Percentiles rank a stretch among this genome's conserved stretches.
phyloP scores from a whole-genome alignment of 1,284 basidiomycete species.

The Apiotrichum sp. region DNA sequence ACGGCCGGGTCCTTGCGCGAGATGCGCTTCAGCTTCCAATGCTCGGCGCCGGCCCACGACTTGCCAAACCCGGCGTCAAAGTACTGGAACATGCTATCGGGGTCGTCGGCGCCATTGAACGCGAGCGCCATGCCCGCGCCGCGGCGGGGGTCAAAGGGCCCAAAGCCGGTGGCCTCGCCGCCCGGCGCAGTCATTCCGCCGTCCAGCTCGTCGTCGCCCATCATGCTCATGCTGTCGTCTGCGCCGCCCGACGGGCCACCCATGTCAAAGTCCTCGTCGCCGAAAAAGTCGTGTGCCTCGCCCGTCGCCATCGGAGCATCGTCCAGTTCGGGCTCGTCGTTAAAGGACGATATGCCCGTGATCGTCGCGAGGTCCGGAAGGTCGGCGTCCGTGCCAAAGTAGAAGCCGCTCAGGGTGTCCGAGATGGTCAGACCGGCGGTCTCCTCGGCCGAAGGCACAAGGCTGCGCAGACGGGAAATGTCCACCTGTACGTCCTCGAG shows the following conservation, averaged over 20 bases:
- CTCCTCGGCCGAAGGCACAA: constrained; percentile 61
- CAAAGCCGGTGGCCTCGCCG: constrained; percentile 45
- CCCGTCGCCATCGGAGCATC: constrained; percentile 12
- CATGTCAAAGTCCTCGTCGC: constrained; percentile 63
- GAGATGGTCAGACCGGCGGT: constrained; percentile 68
- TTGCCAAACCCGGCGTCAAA: constrained; percentile 85
- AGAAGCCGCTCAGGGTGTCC: constrained; percentile 70
- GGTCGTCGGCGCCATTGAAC: constrained; percentile 59
- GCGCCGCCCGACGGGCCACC: constrained; percentile 57
- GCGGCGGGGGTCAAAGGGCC: constrained; percentile 72
- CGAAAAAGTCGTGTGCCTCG: constrained; percentile 48
- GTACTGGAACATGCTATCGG: constrained; percentile 73
- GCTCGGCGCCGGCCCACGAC: constrained; percentile 98
- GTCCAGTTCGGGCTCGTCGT: constrained; percentile 14
- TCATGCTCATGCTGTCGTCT: constrained; percentile 41
- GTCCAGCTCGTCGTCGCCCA: constrained; percentile 48
- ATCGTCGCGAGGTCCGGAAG: constrained; percentile 48
- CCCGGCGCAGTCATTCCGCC: constrained; percentile 12
- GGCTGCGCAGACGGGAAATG: constrained; percentile 62
- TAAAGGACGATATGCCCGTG: constrained; percentile 27
- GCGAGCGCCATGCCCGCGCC: constrained; percentile 77
- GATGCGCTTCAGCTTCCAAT: constrained; percentile 85
- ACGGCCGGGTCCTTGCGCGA: constrained; percentile 61
- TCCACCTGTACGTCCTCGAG: constrained; percentile 47
- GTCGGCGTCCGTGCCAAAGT: constrained; percentile 61